Evolutionary conservation across 2,329 filamentous ascomycete genomes (phyloP), one percentile per base, ranked within the genome.

Genomic region (Rosellinia necatrix): DNA sequence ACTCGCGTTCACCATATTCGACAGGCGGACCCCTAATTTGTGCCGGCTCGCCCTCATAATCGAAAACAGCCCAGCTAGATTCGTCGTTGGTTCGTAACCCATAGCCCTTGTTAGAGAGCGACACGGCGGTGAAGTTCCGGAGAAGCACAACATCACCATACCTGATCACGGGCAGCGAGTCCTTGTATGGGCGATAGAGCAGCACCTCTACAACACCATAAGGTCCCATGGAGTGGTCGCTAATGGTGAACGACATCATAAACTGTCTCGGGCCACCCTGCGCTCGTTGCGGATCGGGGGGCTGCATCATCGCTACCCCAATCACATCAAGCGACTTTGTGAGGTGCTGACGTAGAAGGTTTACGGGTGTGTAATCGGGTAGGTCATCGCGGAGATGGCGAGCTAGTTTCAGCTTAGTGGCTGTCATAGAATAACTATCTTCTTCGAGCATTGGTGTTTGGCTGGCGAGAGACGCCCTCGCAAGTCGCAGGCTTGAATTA

Each of bases 51-150:
- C 63, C 63, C 29, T 72, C 69, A 34, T 72, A 70, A 62, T 85
- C 81, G 59, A 84, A 86, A 3, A 88, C 82, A 2, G 82, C 84
- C 81, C 85, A 88, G 50, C 81, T 80, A 13, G 82, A 86, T 29
- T 72, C 74, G 40, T 81, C 80, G n/a, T 74, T 76, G n/a, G 77
- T 78, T 43, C 77, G 73, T 46, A 87, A 71, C 0, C 81, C 83
- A 59, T 82, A 85, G 1, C 80, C 83, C 49, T 79, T 79, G 41
- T 75, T 75, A 55, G 79, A 78, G 47, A 86, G 70, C 2, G 82
- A 74, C 37, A 79, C 74, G 12, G 85, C 80, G 24, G 76, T 75
- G 60, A 88, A 83, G 43, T 78, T 75, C 21, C 81, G 78, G 34
- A 88, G 76, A 27, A 88, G 74, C 27, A 87, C 75, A 2, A 82